Evolutionary conservation across 805 yeast genomes (phyloP).

Genomic region (Candida xiaguanensis): DNA sequence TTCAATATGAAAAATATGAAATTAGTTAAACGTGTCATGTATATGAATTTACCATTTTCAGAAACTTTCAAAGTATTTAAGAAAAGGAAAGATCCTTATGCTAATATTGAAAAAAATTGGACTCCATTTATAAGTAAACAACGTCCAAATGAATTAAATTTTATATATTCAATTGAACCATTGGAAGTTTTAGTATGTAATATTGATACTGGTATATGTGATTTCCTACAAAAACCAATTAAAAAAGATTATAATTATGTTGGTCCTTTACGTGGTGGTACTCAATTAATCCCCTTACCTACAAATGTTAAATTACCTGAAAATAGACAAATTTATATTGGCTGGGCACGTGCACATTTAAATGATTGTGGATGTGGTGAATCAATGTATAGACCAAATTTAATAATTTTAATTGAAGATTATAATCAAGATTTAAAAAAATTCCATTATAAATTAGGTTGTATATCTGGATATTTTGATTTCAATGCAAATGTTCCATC

Average conservation of each 20-base stretch:
- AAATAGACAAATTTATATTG: slow-evolving; percentile 34
- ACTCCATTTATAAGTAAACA: slow-evolving; percentile 30
- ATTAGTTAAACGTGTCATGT: slow-evolving; percentile 24
- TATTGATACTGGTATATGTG: slow-evolving; percentile 24
- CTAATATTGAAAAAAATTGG: slow-evolving; percentile 34
- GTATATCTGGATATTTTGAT: slow-evolving; percentile 29
- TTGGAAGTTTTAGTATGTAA: slow-evolving; percentile 28
- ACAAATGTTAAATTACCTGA: slow-evolving; percentile 13
- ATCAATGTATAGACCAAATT: slow-evolving; percentile 38
- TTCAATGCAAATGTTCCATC: slow-evolving; percentile 24
- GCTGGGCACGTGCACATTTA: slow-evolving; percentile 39
- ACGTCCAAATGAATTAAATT: slow-evolving; percentile 13
- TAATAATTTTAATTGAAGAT: slow-evolving; percentile 31
- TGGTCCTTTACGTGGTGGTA: slow-evolving; percentile 37
- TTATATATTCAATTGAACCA: slow-evolving; percentile 24
- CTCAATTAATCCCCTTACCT: slow-evolving; percentile 25
- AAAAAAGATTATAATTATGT: slow-evolving; percentile 17
- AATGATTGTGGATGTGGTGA: slow-evolving; percentile 37
- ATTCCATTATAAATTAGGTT: slow-evolving; percentile 16
- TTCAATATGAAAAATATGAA: slow-evolving; percentile 13
- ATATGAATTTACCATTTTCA: slow-evolving; percentile 26
- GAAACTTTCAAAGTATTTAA: slow-evolving; percentile 19
- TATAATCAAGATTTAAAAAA: slow-evolving; percentile 15
- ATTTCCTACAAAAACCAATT: slow-evolving; percentile 18
- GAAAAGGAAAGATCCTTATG: slow-evolving; percentile 11